phyloP scores from a whole-genome alignment of 169 alveolate species.

The Cryptosporidium ryanae region DNA sequence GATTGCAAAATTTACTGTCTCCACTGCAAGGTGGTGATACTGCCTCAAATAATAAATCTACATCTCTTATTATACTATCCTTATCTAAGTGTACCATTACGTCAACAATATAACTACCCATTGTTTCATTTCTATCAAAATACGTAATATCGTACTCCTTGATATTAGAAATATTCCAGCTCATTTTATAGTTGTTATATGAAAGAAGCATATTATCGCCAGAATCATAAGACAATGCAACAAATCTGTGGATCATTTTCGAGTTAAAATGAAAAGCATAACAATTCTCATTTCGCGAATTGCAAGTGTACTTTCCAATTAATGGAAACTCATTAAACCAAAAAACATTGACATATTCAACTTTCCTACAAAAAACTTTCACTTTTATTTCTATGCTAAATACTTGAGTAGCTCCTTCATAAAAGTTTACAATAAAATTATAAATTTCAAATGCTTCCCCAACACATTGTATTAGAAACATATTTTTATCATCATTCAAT shows the following conservation, averaged over 20 bases:
- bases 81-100: conserved; percentile 2
- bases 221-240: conserved; percentile 38
- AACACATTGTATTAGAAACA: conserved; percentile 8
- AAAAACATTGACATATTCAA: conserved; percentile 41
- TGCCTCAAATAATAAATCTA: conserved; percentile 27
- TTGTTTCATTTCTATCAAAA: neutral
- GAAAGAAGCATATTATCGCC: conserved; percentile 19
- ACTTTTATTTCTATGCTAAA: conserved; percentile 9
- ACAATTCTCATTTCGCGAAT: conserved; percentile 29
- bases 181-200: neutral
- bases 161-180: conserved; percentile 15
- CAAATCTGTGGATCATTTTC: conserved; percentile 18
- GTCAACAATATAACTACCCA: neutral
- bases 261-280: conserved; percentile 37
- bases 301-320: conserved; percentile 49
- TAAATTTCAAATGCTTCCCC: conserved; percentile 1
- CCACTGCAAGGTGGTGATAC: neutral
- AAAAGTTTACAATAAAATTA: conserved; percentile 4
- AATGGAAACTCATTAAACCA: conserved; percentile 14
- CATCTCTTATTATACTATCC: conserved; percentile 27
- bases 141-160: neutral
- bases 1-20: neutral
- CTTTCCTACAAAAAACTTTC: conserved; percentile 4
- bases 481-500: neutral
- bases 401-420: conserved; percentile 9